These are phyloP conservation scores for Chlorophyllum brunneum DNA, from an alignment of 768 basidiomycete species.

Conservation along the genomic window DNA sequence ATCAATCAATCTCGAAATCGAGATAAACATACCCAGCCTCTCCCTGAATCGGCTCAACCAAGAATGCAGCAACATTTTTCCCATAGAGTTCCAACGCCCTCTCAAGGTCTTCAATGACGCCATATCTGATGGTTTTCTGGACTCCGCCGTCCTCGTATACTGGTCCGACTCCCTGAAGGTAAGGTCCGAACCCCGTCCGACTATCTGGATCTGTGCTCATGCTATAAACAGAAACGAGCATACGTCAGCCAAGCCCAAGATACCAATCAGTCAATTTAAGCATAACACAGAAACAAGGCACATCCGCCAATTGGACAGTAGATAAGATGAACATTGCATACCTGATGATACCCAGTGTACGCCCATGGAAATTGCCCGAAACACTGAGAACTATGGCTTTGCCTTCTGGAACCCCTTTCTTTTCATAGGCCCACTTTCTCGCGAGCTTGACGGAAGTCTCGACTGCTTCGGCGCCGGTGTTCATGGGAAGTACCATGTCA, in stretches of 20 bases:
- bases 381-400: constrained; percentile 84
- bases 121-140: constrained; percentile 73
- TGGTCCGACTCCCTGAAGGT: constrained; percentile 81
- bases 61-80: constrained; percentile 82
- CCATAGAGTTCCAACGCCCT: constrained; percentile 79
- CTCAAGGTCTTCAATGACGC: constrained; percentile 77
- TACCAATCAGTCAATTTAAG: neutral
- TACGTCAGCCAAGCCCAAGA: constrained; percentile 3
- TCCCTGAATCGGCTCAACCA: constrained; percentile 98
- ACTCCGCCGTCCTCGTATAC: constrained; percentile 27
- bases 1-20: neutral
- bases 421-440: constrained; percentile 93
- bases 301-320: neutral
- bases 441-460: constrained; percentile 96
- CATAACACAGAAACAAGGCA: neutral
- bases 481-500: constrained; percentile 98
- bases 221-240: constrained; percentile 30
- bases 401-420: constrained; percentile 77
- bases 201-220: constrained; percentile 96
- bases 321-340: constrained; percentile 23
- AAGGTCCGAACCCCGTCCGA: constrained; percentile 87
- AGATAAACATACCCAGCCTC: constrained; percentile 75
- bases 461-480: constrained; percentile 97
- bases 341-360: constrained; percentile 88
- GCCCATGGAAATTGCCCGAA: constrained; percentile 92